Base-by-base conservation (phyloP, 177 flowering plant genomes). In the Telopea speciosissima region DNA sequence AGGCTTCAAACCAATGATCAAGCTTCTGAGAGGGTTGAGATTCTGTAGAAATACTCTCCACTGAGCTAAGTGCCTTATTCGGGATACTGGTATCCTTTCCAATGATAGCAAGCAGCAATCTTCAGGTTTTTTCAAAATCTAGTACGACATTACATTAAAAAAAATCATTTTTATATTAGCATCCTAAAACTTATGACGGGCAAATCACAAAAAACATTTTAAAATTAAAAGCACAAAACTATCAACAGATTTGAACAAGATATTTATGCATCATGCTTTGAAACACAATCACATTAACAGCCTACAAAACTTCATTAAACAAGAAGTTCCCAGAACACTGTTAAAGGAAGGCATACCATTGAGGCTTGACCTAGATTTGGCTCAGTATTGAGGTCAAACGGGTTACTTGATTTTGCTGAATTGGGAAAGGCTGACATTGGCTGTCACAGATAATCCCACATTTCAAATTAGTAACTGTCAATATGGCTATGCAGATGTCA, bases 331-430 rank as follows among this genome's bases (percentile, higher is more conserved):
- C 31, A 1, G 69, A 13, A 45, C 19, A 16, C 19, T 25, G 22
- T 45, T 24, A 49, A 22, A 14, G 19, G 26, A 19, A n/a, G n/a
- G n/a, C n/a, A 52, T 86, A 91, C 97, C 72, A 75, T 68, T 68
- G 85, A 78, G 62, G 87, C 83, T 70, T 80, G 93, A 75, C 56
- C 83, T 28, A 79, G 73, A 68, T 83, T 66, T 68, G 85, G 74
- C 73, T 86, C 93, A 77, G 60, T 77, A 68, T 58, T 75, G 61
- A 88, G 64, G 81, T 92, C 97, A 74, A 95, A 95, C 36, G 99
- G 99, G 70, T 95, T 95, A 60, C 85, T 52, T 23, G 97, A 85
- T 74, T 75, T 88, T 60, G 87, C 70, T 67, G 79, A 31, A 71
- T 81, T 87, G 21, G 77, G 76, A 75, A 73, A 79, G 42, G 77